These are phyloP conservation scores for Paracoccidioides brasiliensis DNA, from an alignment of 2,329 filamentous ascomycete species.

Conservation along the genomic window DNA sequence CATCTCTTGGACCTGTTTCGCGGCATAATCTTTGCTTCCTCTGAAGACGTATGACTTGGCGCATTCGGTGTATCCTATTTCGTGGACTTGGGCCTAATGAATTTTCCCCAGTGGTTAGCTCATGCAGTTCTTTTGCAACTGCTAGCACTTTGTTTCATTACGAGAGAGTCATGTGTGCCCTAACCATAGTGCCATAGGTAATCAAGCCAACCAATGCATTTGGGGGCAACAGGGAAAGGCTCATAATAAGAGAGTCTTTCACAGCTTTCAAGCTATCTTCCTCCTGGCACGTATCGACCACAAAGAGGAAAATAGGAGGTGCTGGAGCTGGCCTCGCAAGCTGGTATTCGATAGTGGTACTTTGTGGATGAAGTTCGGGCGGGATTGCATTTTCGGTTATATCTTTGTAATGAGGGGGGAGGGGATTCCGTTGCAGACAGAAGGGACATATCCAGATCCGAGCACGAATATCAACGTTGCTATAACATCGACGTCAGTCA, in stretches of 20 bases:
- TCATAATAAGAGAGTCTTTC: conserved; percentile 55
- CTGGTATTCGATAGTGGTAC: conserved; percentile 55
- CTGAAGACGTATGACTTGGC: conserved; percentile 98
- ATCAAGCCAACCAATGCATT: conserved; percentile 53
- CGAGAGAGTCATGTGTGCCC: not conserved
- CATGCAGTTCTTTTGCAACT: too few species aligned
- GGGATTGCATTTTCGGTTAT: conserved; percentile 53
- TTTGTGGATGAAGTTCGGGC: conserved; percentile 51
- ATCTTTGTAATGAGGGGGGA: conserved; percentile 56
- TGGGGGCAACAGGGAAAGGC: conserved; percentile 48
- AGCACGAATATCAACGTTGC: conserved; percentile 53
- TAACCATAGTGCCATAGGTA: conserved; percentile 76
- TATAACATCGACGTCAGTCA: conserved; percentile 21
- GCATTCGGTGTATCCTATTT: conserved; percentile 95
- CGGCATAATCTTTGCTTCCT: conserved; percentile 93
- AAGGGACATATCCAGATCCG: conserved; percentile 58
- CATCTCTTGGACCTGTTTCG: conserved; percentile 99
- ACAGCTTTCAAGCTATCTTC: conserved; percentile 54
- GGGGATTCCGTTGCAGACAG: conserved; percentile 52
- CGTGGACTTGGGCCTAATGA: conserved; percentile 74
- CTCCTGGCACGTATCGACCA: conserved; percentile 57
- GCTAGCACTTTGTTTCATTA: not conserved
- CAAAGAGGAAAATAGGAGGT: conserved; percentile 54
- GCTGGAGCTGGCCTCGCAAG: conserved; percentile 49
- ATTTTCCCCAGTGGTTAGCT: conserved; percentile 7